Evolutionary conservation across 2,329 filamentous ascomycete species (phyloP).

Genomic region (Rosellinia necatrix): DNA sequence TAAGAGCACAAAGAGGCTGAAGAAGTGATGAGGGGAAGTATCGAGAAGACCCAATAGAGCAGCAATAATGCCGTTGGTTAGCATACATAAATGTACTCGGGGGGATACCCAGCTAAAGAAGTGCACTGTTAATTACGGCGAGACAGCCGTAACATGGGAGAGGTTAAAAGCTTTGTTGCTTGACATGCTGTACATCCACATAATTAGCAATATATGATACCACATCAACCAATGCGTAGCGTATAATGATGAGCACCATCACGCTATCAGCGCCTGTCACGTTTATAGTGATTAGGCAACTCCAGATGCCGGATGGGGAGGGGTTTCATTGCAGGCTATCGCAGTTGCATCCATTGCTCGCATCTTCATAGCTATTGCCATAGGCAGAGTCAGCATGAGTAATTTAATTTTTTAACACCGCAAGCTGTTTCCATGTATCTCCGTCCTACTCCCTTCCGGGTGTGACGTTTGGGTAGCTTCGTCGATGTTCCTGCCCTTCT

Average conservation of each 20-base stretch:
- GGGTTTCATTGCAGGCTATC: too few species aligned
- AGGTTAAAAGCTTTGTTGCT: not conserved
- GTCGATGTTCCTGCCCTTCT: too few species aligned
- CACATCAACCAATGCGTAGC: not conserved
- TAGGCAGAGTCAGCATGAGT: too few species aligned
- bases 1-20: slow-evolving; percentile 61
- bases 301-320: too few species aligned
- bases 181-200: not conserved
- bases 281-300: too few species aligned
- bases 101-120: not conserved
- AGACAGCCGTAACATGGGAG: not conserved
- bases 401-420: too few species aligned
- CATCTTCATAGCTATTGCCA: too few species aligned
- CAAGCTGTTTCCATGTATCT: too few species aligned
- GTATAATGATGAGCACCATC: not conserved
- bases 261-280: too few species aligned
- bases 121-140: not conserved
- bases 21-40: slow-evolving; percentile 45
- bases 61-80: not conserved
- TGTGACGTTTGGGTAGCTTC: too few species aligned
- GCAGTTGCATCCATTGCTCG: too few species aligned
- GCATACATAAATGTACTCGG: not conserved
- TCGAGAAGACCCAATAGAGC: not conserved
- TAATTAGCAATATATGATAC: slow-evolving; percentile 13
- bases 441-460: too few species aligned